These are phyloP conservation scores for Endotrypanum monterogeii DNA, from an alignment of 208 protist species.

Conservation along the genomic window DNA sequence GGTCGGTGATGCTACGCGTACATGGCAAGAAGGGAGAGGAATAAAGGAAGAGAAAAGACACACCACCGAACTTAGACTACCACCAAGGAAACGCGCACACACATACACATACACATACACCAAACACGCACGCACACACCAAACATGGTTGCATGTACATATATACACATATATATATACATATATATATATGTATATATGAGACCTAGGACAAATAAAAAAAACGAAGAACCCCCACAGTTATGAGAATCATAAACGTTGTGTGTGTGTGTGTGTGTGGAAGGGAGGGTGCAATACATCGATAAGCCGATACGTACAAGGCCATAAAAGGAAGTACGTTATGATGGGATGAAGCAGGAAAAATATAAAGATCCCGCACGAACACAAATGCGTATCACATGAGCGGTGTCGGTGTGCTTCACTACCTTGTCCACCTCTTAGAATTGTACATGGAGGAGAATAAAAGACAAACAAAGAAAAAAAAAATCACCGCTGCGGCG, in stretches of 20 bases:
- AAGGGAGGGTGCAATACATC: too few species aligned
- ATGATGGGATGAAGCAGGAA: too few species aligned
- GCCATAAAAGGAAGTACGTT: too few species aligned
- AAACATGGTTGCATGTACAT: too few species aligned
- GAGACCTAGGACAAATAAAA: neutral
- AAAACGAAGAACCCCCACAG: too few species aligned
- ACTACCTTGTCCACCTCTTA: neutral
- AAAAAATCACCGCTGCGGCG: too few species aligned
- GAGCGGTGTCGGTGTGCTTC: neutral
- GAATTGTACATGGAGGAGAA: neutral
- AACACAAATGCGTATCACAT: neutral
- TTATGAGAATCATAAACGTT: too few species aligned
- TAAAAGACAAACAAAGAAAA: neutral
- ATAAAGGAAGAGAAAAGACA: neutral
- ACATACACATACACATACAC: neutral
- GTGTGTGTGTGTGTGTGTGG: too few species aligned
- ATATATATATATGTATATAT: neutral
- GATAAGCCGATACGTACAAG: too few species aligned
- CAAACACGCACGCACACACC: too few species aligned
- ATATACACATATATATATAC: neutral
- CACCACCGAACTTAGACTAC: neutral
- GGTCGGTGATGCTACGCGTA: conserved; percentile 21
- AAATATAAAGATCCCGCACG: neutral
- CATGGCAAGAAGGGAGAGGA: conserved; percentile 2
- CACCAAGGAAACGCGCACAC: neutral